Percentiles rank a stretch among this genome's conserved stretches.
Evolutionary conservation across 352 stramenopile species (phyloP).

Genomic region (Globisporangium echinulatum): DNA sequence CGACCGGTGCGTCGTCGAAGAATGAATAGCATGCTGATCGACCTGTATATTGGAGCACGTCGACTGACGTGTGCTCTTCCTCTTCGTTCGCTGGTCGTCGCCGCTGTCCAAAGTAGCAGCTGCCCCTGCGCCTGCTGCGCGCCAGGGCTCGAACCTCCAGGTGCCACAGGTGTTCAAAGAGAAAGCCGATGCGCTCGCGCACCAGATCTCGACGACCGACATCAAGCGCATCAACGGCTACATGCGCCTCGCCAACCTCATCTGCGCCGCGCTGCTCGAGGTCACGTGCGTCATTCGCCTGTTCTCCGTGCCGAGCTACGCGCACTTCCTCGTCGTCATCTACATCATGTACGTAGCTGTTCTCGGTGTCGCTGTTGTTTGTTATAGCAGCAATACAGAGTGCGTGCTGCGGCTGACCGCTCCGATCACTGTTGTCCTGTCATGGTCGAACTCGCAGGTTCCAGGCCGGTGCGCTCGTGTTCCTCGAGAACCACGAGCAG

Average conservation of each 20-base stretch:
- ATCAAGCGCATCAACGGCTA: slow-evolving; percentile 84
- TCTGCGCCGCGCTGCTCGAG: slow-evolving; percentile 48
- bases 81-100: not conserved
- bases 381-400: not conserved
- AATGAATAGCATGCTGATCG: too few relatives aligned
- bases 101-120: not conserved
- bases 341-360: slow-evolving; percentile 64
- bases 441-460: slow-evolving; percentile 23
- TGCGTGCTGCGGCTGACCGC: not conserved
- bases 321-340: slow-evolving; percentile 77
- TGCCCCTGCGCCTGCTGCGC: slow-evolving; percentile 11
- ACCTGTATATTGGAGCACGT: too few relatives aligned
- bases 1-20: slow-evolving; percentile 4
- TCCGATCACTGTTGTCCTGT: slow-evolving; percentile 1
- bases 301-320: slow-evolving; percentile 69
- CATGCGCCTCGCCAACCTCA: slow-evolving; percentile 77
- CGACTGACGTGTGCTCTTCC: not conserved
- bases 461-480: slow-evolving; percentile 53
- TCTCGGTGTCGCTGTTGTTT: not conserved
- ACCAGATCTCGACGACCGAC: slow-evolving; percentile 69
- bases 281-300: slow-evolving; percentile 76
- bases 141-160: slow-evolving; percentile 46
- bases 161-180: slow-evolving; percentile 62
- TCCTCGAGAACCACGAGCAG: slow-evolving; percentile 81
- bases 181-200: slow-evolving; percentile 60